These are phyloP conservation scores for Fraxinus excelsior DNA, from an alignment of 257 asterid genomes.

Conservation along the genomic window DNA sequence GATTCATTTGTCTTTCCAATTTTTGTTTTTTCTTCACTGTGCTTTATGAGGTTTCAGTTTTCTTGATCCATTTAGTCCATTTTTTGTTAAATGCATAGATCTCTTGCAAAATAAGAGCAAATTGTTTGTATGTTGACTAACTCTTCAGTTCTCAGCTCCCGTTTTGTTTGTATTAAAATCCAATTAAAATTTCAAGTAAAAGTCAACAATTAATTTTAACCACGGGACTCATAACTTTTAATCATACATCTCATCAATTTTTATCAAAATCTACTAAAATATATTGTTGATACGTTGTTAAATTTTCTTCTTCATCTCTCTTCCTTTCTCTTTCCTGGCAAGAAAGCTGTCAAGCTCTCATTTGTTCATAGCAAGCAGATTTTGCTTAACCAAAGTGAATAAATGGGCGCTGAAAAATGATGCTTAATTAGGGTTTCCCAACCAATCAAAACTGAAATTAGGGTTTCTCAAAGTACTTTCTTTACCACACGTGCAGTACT, in stretches of 20 bases:
- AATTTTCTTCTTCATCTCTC: not conserved
- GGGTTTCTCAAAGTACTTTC: conserved; percentile 18
- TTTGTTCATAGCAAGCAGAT: conserved; percentile 37
- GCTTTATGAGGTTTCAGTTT: conserved; percentile 32
- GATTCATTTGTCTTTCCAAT: conserved; percentile 29
- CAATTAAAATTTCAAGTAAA: no score
- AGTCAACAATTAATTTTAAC: no score
- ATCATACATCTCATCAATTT: no score
- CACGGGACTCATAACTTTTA: no score
- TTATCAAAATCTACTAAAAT: no score
- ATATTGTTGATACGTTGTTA: not conserved
- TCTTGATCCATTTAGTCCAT: conserved; percentile 42
- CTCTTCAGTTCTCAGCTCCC: not conserved
- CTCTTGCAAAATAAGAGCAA: conserved; percentile 42
- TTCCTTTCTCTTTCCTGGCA: conserved; percentile 26
- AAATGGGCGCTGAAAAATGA: conserved; percentile 34
- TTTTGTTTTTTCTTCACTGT: conserved; percentile 32
- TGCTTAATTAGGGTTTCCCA: conserved; percentile 12
- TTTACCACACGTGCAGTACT: not conserved
- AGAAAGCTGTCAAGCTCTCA: conserved; percentile 57
- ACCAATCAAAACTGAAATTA: conserved; percentile 23
- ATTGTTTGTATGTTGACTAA: conserved; percentile 19
- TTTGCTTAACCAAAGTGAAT: conserved; percentile 35
- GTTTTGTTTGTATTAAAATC: no score
- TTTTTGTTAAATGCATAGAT: conserved; percentile 42